phyloP scores from a whole-genome alignment of 2,329 filamentous ascomycete species.

The Pseudogymnoascus verrucosus region DNA sequence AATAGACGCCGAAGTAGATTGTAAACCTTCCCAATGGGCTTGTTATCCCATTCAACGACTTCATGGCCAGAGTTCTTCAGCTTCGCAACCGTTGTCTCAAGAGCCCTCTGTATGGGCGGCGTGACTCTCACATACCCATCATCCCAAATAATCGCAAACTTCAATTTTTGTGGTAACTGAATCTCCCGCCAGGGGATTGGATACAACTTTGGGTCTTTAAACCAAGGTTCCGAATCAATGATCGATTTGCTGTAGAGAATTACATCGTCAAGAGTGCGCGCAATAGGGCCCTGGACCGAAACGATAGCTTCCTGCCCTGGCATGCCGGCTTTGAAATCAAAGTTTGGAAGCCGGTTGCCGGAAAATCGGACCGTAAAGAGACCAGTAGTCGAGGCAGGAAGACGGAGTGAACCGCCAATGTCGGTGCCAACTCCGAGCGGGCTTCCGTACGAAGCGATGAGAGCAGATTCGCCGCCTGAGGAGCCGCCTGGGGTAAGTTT shows the following conservation, averaged over 20 bases:
- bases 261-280: constrained; percentile 27
- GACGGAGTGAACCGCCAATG: constrained; percentile 35
- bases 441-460: constrained; percentile 35
- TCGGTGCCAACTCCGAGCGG: constrained; percentile 36
- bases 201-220: constrained; percentile 31
- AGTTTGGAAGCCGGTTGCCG: constrained; percentile 28
- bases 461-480: constrained; percentile 52
- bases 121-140: constrained; percentile 31
- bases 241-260: constrained; percentile 31
- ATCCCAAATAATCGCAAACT: constrained; percentile 31
- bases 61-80: constrained; percentile 31
- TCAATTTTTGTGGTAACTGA: constrained; percentile 27
- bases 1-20: constrained; percentile 10
- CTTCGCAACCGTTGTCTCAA: constrained; percentile 27
- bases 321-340: constrained; percentile 30
- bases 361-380: constrained; percentile 14
- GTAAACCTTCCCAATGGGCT: not conserved
- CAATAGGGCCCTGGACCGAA: constrained; percentile 32
- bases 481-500: constrained; percentile 51
- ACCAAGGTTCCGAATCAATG: constrained; percentile 30
- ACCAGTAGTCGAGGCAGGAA: constrained; percentile 30
- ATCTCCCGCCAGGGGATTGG: constrained; percentile 31
- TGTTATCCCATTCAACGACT: constrained; percentile 16
- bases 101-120: constrained; percentile 31
- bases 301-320: constrained; percentile 33